Base-by-base conservation (phyloP, 78 protist genomes). In the Dictyostelium brefeldianum region DNA sequence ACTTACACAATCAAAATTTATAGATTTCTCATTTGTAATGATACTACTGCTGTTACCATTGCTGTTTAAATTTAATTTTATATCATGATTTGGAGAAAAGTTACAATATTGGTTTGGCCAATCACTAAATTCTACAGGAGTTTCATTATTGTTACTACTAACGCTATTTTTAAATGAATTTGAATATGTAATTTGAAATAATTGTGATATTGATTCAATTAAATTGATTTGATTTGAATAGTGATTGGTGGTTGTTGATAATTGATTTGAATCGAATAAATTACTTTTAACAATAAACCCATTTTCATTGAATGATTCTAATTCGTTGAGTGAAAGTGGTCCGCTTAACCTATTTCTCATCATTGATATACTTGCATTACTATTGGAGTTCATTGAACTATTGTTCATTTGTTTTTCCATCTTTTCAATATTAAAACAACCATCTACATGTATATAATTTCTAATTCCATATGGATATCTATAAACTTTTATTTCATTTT, bases 351-450 rank as follows among this genome's bases (percentile, higher is more conserved):
- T 31, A 31, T 67, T 67, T 47, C 29, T 67, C 15, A 67, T 67
- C 17, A 67, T 14, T 15, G 75, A 31, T 67, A 67, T 67, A 31
- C 1, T 31, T 14, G 56, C n/a, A 51, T 51, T 51, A 67, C 75
- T 47, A 25, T 25, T 31, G 0, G 75, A 14, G 11, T 2, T 31
- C 15, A 43, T 67, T 8, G 75, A 67, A 17, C 75, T 67, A 67
- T 67, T 67, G 31, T 67, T 31, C 75, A 67, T 67, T 9, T 15
- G 41, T 31, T 67, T 67, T 10, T 67, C 18, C 3, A 67, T 67
- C 75, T 67, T 67, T 67, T 67, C 75, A 31, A 67, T 67, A 67
- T 29, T 67, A 31, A 67, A 67, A 67, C 75, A 67, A 12, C 75
- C 48, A 31, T 67, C 75, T 12, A 17, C 27, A 67, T 67, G 75